Base-by-base conservation (phyloP, 805 yeast genomes). In the Scheffersomyces spartinae region DNA sequence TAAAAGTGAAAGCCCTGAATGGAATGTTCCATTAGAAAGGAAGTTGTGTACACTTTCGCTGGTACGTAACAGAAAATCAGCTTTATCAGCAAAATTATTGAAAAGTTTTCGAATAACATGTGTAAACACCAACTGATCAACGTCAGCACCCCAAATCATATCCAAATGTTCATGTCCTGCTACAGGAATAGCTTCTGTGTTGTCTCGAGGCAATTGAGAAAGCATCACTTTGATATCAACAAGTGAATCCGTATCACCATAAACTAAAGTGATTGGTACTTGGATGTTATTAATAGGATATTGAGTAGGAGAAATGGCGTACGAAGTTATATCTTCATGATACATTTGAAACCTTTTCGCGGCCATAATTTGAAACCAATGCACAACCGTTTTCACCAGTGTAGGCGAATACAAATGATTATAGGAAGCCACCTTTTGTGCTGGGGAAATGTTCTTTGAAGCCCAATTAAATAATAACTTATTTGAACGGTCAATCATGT, bases 351-450 rank as follows among this genome's bases (percentile, higher is more conserved):
- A 86, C 24, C 69, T 65, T 23, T 70, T 71, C 5, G 79, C 64
- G 26, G 77, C 64, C 33, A 88, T 81, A 27, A 88, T 86, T 52
- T 84, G 95, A 42, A 84, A 83, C 95, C 95, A 84, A 51, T 84
- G 95, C n/a, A 85, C 96, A 23, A 84, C 85, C 7, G 81, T 71
- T 49, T 86, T 88, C 14, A 86, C 97, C 2, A 86, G 74, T 0
- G 97, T 84, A 13, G 94, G 79, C 2, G 95, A 81, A 53, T 86
- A 88, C 28, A 88, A 59, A 47, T 91, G 96, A 10, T 83, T 72
- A 49, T 83, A 88, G 9, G 82, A 68, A n/a, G 81, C 65, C 24
- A 73, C 54, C 45, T 86, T 88, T 49, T 86, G 95, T 20, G 71
- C 52, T 31, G 66, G 60, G 17, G 72, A 55, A 36, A 91, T 88